These are phyloP conservation scores for Coniochaeta pulveracea DNA, from an alignment of 2,329 filamentous ascomycete genomes.

Conservation along the genomic window DNA sequence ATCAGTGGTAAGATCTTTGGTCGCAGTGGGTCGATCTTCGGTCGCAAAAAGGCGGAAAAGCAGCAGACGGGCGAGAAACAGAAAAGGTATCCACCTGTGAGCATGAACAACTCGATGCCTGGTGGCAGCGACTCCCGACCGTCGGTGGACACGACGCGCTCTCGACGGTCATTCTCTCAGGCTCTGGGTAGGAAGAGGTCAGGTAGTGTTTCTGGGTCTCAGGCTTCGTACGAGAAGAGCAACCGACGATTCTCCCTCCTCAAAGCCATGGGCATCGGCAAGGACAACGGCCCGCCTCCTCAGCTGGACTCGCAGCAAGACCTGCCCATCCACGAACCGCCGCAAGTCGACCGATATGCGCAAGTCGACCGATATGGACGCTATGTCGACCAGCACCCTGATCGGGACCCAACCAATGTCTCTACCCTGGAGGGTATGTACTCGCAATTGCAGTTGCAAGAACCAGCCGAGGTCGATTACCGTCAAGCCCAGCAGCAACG, in stretches of 20 bases:
- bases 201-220: conserved; percentile 50
- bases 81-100: conserved; percentile 77
- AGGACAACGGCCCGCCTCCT: conserved; percentile 37
- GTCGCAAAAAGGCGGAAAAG: conserved; percentile 40
- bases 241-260: conserved; percentile 59
- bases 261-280: conserved; percentile 50
- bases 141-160: conserved; percentile 58
- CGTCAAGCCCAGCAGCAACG: conserved; percentile 25
- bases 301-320: conserved; percentile 39
- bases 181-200: conserved; percentile 60
- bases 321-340: conserved; percentile 38
- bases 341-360: conserved; percentile 23
- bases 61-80: conserved; percentile 41
- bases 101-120: conserved; percentile 67
- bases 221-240: conserved; percentile 44
- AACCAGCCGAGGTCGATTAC: conserved; percentile 16
- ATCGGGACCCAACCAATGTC: conserved; percentile 13
- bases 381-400: conserved; percentile 19
- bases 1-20: conserved; percentile 79
- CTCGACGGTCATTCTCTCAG: conserved; percentile 57
- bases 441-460: conserved; percentile 18
- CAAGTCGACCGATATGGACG: conserved; percentile 23
- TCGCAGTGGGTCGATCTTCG: conserved; percentile 71
- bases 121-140: conserved; percentile 45
- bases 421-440: conserved; percentile 20